Conservation (phyloP, 2,329 filamentous ascomycete species). For the Diaporthe eres region DNA sequence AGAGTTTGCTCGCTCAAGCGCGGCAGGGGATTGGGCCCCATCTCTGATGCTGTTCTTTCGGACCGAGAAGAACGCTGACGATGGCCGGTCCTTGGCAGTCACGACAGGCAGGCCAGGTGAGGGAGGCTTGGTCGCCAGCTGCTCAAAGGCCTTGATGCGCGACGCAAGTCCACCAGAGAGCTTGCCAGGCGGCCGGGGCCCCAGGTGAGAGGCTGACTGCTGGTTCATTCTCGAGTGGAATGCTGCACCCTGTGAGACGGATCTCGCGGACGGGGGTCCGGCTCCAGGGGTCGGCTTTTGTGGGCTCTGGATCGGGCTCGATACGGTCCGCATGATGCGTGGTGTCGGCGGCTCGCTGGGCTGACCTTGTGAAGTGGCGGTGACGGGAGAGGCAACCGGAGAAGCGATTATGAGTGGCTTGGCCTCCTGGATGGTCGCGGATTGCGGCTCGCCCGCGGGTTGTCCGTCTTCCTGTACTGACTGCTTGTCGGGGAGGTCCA, state of each 20-base stretch:
- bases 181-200: conserved; percentile 80
- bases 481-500: conserved; percentile 52
- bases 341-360: conserved; percentile 50
- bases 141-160: conserved; percentile 93
- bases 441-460: conserved; percentile 87
- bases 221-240: conserved; percentile 69
- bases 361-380: conserved; percentile 45
- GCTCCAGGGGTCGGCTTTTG: conserved; percentile 60
- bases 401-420: conserved; percentile 76
- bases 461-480: conserved; percentile 79
- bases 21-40: conserved; percentile 60
- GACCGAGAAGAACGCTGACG: conserved; percentile 72
- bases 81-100: conserved; percentile 56
- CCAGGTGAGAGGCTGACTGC: conserved; percentile 64
- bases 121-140: conserved; percentile 68
- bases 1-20: conserved; percentile 60
- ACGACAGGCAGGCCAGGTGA: conserved; percentile 44
- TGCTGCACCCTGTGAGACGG: conserved; percentile 70
- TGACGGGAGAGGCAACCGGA: conserved; percentile 38
- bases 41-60: conserved; percentile 60
- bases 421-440: conserved; percentile 86
- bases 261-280: conserved; percentile 62
- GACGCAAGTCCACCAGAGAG: conserved; percentile 93
- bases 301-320: conserved; percentile 62
- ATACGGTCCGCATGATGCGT: conserved; percentile 62